Base-by-base conservation (phyloP, 352 stramenopile species). In the Blastocystis hominis region DNA sequence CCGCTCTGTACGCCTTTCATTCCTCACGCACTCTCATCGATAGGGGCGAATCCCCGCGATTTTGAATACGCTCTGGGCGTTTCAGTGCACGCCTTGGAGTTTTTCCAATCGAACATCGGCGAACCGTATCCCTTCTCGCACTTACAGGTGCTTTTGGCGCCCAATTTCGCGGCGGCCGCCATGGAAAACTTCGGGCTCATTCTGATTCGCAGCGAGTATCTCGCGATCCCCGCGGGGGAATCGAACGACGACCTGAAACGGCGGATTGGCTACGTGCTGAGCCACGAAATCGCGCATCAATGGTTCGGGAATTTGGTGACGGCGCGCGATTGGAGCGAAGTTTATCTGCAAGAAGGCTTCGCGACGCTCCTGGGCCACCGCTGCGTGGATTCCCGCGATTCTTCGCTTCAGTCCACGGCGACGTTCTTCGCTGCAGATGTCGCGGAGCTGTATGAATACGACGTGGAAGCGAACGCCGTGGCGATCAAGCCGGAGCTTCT, bases 111-210 rank as follows among this genome's bases (percentile, higher is more conserved):
- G 36, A 44, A 69, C 55, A 24, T 84, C 13, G 20, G 1, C 1
- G 46, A 64, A 20, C 34, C 46, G 15, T 84, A 84, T 46, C 72
- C 72, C 3, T 42, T 84, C n/a, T 20, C 72, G n/a, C 72, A 66
- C 30, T 53, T 84, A 30, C 72, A 84, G 72, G 4, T 84, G 2
- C 6, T 84, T n/a, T 40, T 84, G 1, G 36, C 47, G 4, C 50
- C 54, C 5, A 84, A 84, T 53, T 84, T 84, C 44, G 72, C 72
- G 7, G 72, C 72, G 20, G 72, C 44, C 34, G 72, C 72, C 34
- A 84, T 84, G 72, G 72, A 84, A 53, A 84, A 84, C 44, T 84
- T 66, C 44, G 72, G 72, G 6, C 50, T 84, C 15, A 53, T 84
- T 17, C 17, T 68, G 15, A 53, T 63, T 34, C 72, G 72, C 50